Percentiles rank a stretch among this genome's conserved stretches.
These are phyloP conservation scores for Pythium folliculosum DNA, from an alignment of 352 stramenopile genomes.

Conservation along the genomic window DNA sequence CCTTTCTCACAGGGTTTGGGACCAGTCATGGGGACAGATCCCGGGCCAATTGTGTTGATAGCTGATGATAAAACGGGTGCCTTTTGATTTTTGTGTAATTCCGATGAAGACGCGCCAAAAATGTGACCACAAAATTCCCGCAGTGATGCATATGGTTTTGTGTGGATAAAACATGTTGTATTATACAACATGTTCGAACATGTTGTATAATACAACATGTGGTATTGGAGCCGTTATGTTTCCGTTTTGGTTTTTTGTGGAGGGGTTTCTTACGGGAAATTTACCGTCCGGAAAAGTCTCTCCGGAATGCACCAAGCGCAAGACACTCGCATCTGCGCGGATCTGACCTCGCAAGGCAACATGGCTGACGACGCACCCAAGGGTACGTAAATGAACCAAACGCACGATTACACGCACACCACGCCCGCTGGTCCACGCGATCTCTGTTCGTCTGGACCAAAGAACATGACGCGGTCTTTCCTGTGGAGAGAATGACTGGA, in stretches of 20 bases:
- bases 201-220: neutral
- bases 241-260: conserved; percentile 31
- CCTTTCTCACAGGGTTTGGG: neutral
- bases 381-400: conserved; percentile 29
- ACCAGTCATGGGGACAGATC: neutral
- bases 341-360: conserved; percentile 20
- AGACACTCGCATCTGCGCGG: conserved; percentile 20
- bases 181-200: conserved; percentile 1
- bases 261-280: conserved; percentile 3
- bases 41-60: neutral
- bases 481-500: neutral
- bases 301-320: neutral
- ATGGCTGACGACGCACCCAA: conserved; percentile 65
- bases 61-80: neutral
- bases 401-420: neutral
- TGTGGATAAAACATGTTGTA: conserved; percentile 14
- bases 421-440: neutral
- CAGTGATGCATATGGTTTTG: conserved; percentile 16
- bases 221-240: conserved; percentile 18
- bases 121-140: neutral
- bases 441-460: neutral
- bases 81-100: neutral
- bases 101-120: neutral
- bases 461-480: too few relatives aligned
- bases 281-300: neutral